Evolutionary conservation across 106 monocot genomes (phyloP), one percentile per base, ranked within the genome.

Genomic region (Ottelia alismoides): DNA sequence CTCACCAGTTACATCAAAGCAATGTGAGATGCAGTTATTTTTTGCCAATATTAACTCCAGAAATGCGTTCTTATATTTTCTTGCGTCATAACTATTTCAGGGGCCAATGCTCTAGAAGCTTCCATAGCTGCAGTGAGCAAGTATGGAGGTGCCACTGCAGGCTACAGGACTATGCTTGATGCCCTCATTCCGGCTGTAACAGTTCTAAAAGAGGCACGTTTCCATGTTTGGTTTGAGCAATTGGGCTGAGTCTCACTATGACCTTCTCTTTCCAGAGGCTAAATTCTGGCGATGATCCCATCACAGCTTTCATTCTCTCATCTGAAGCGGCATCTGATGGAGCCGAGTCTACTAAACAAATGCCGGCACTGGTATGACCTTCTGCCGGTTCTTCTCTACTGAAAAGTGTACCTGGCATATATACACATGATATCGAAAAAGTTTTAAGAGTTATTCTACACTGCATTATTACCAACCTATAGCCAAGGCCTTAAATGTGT

Each of bases 151-250:
- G 94, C 94, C 44, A 45, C 25, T 53, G 78, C 84, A 53, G 94
- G 94, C 28, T 82, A 70, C 51, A 74, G 94, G 43, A 94, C 94
- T 20, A 94, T 94, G 94, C 58, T 94, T 56, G 94, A 94, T 84
- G 94, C 94, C 43, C 75, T 94, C 21, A 81, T 94, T 76, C 94
- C 94, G 32, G 94, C 94, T 12, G 55, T 55, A 27, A 53, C 60
- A 18, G 69, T 66, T 68, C 59, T 94, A 49, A 88, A 71, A 72
- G 84, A 88, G 76, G 94, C 28, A 57, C 63, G 71, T 10, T 30
- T 18, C 31, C 7, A 44, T 23, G 59, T n/a, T 20, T 64, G 47
- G n/a, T n/a, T n/a, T n/a, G n/a, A n/a, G n/a, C n/a, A n/a, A n/a
- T 10, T 32, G 43, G 49, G 9, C 17, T 57, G 0, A 22, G 43